Conservation (phyloP, 225 moss, liverwort and hornwort species). For the Takakia lepidozioides region DNA sequence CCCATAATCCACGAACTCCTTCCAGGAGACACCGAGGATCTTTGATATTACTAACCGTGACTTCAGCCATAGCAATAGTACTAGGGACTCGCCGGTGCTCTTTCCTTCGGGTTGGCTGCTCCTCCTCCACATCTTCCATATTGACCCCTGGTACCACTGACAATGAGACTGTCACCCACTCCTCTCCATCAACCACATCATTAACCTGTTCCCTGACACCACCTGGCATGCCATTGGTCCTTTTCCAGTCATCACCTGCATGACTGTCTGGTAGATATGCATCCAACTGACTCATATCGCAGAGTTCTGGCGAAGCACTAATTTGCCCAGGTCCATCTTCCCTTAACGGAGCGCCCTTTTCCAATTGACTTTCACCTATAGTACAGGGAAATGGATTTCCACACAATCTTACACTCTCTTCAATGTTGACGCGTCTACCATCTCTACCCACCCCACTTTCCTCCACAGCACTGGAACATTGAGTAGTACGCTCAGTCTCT, state of each 20-base stretch:
- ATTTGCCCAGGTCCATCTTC: conserved; percentile 14
- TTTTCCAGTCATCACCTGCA: conserved; percentile 29
- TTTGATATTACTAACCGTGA: conserved; percentile 60
- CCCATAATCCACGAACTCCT: no score
- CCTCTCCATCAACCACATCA: conserved; percentile 48
- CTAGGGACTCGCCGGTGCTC: conserved; percentile 88
- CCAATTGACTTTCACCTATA: conserved; percentile 14
- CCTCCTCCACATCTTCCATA: conserved; percentile 93
- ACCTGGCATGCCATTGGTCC: conserved; percentile 15
- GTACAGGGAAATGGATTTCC: conserved; percentile 21
- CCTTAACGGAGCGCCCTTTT: conserved; percentile 10
- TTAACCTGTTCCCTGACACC: neutral
- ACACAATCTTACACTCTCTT: conserved; percentile 23
- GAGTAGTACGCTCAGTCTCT: conserved; percentile 19
- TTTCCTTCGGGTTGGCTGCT: conserved; percentile 69
- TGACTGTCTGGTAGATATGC: conserved; percentile 18
- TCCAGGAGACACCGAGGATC: no score
- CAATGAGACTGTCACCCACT: conserved; percentile 81
- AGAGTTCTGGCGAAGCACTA: neutral
- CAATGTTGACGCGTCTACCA: conserved; percentile 28
- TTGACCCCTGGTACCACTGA: conserved; percentile 93
- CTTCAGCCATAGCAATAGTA: conserved; percentile 96
- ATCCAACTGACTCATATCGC: conserved; percentile 10
- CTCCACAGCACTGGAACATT: conserved; percentile 9
- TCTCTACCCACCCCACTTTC: conserved; percentile 3